These are phyloP conservation scores for Aspergillus jensenii DNA, from an alignment of 2,329 filamentous ascomycete species.

Conservation along the genomic window DNA sequence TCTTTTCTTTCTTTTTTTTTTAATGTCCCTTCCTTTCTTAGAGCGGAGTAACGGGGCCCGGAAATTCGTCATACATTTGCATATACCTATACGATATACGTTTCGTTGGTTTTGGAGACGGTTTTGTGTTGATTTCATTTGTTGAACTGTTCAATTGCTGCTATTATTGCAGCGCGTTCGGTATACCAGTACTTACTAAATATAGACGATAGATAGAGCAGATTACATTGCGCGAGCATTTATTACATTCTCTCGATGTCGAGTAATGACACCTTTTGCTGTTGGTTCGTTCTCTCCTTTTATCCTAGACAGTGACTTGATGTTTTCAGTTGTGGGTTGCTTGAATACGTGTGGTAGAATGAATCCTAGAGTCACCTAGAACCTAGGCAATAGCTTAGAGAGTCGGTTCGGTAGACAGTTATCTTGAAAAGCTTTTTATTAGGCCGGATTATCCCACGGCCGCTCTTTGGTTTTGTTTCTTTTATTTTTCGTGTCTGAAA, in stretches of 20 bases:
- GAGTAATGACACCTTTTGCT: not conserved
- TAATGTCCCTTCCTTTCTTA: not conserved
- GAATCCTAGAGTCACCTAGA: no score
- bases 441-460: not conserved
- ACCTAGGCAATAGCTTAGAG: no score
- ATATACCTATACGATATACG: not conserved
- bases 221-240: not conserved
- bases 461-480: not conserved
- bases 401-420: not conserved
- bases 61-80: not conserved
- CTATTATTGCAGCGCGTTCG: not conserved
- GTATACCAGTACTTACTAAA: not conserved
- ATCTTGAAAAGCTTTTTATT: not conserved
- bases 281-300: not conserved
- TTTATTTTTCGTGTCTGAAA: not conserved
- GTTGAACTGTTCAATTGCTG: not conserved
- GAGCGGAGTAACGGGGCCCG: not conserved
- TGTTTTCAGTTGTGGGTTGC: not conserved
- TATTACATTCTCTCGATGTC: not conserved
- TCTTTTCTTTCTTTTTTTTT: not conserved
- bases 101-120: not conserved
- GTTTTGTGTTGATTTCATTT: not conserved
- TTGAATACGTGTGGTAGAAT: no score
- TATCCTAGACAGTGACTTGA: no score
- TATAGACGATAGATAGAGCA: not conserved